A percentile compares a stretch with the other conserved stretches of the same genome.
Evolutionary conservation across 2,329 filamentous ascomycete genomes (phyloP).

Genomic region (Sclerotinia glacialis): DNA sequence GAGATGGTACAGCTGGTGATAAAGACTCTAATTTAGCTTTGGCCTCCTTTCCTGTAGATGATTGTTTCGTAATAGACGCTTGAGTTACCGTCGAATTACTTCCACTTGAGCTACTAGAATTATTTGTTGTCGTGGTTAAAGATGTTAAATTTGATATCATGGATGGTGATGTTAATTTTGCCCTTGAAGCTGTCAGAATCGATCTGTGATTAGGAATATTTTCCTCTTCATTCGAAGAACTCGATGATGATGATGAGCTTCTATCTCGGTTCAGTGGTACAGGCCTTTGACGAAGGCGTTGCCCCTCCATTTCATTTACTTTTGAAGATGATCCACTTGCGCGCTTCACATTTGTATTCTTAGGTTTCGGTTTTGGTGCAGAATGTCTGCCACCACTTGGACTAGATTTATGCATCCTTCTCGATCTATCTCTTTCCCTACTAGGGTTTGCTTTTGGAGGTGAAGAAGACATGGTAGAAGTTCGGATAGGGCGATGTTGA

Average conservation of each 20-base stretch:
- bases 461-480: slow-evolving; percentile 29
- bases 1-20: slow-evolving; percentile 37
- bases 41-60: slow-evolving; percentile 26
- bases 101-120: slow-evolving; percentile 43
- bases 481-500: slow-evolving; percentile 23
- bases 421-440: slow-evolving; percentile 32
- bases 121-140: slow-evolving; percentile 37
- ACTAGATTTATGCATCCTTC: slow-evolving; percentile 29
- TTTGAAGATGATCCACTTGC: slow-evolving; percentile 24
- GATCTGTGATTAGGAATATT: slow-evolving; percentile 32
- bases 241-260: slow-evolving; percentile 29
- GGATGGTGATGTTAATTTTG: slow-evolving; percentile 38
- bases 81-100: slow-evolving; percentile 45
- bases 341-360: slow-evolving; percentile 28
- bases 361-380: slow-evolving; percentile 28
- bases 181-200: slow-evolving; percentile 31
- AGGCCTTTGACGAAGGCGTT: slow-evolving; percentile 27
- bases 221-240: slow-evolving; percentile 32
- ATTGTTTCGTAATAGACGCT: slow-evolving; percentile 35
- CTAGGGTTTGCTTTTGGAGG: slow-evolving; percentile 28
- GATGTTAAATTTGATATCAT: slow-evolving; percentile 39
- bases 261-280: slow-evolving; percentile 27
- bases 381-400: slow-evolving; percentile 26
- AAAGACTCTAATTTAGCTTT: slow-evolving; percentile 29
- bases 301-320: slow-evolving; percentile 26